Percentiles rank a stretch among this genome's conserved stretches.
These are phyloP conservation scores for Aspergillus alliaceus DNA, from an alignment of 2,329 filamentous ascomycete genomes.

Conservation along the genomic window DNA sequence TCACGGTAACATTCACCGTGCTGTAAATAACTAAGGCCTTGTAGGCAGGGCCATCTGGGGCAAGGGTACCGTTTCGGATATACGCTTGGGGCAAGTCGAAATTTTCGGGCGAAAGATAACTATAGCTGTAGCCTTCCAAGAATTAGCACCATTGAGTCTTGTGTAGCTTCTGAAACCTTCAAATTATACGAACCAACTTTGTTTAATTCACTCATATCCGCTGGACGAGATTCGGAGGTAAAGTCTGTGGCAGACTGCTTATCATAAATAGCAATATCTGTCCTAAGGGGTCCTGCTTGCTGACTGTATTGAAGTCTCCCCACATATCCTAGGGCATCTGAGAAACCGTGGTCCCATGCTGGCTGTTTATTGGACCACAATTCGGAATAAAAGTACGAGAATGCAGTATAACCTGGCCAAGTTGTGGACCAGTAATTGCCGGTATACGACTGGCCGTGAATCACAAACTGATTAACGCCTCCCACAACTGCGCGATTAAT, in stretches of 20 bases:
- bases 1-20: conserved; percentile 11
- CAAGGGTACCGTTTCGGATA: conserved; percentile 36
- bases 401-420: conserved; percentile 50
- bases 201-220: too few relatives aligned
- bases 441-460: conserved; percentile 47
- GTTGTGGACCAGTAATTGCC: conserved; percentile 47
- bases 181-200: too few relatives aligned
- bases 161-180: too few relatives aligned
- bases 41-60: conserved; percentile 23
- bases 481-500: conserved; percentile 43
- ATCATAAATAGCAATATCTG: conserved; percentile 45
- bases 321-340: conserved; percentile 15
- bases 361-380: conserved; percentile 19
- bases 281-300: conserved; percentile 36
- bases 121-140: too few relatives aligned
- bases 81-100: conserved; percentile 40
- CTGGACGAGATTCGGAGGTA: too few relatives aligned
- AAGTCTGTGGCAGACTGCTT: conserved; percentile 21
- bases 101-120: conserved; percentile 49
- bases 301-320: conserved; percentile 14
- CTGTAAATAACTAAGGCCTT: conserved; percentile 16
- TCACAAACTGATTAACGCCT: conserved; percentile 45
- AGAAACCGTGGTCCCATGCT: conserved; percentile 15
- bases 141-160: too few relatives aligned
- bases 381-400: conserved; percentile 44